A percentile compares a stretch with the other conserved stretches of the same genome.
Evolutionary conservation across 768 basidiomycete genomes (phyloP).

Genomic region (Boletus rubescentipes): DNA sequence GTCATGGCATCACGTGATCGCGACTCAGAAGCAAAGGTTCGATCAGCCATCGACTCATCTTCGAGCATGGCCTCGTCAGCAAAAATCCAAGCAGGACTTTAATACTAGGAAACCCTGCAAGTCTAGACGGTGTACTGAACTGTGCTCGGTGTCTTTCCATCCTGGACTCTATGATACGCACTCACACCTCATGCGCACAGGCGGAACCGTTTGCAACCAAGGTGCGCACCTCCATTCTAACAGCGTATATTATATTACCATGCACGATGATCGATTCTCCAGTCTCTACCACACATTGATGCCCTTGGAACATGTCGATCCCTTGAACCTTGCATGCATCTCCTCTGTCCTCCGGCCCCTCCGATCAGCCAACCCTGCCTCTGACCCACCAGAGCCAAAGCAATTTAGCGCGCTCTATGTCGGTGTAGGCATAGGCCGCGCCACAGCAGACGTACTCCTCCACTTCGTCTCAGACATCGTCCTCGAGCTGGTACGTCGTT

Average conservation of each 20-base stretch:
- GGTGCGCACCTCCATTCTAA: constrained; percentile 27
- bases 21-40: not conserved
- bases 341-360: constrained; percentile 68
- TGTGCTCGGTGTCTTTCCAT: constrained; percentile 53
- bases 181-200: constrained; percentile 20
- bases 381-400: constrained; percentile 18
- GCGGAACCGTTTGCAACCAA: constrained; percentile 60
- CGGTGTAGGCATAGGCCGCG: constrained; percentile 92
- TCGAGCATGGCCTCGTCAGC: constrained; percentile 7
- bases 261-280: not conserved
- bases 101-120: constrained; percentile 84
- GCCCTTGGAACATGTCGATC: constrained; percentile 88
- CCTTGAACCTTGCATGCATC: constrained; percentile 72
- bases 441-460: constrained; percentile 86
- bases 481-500: constrained; percentile 85
- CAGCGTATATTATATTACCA: not conserved
- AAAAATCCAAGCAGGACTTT: constrained; percentile 66
- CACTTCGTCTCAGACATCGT: constrained; percentile 83
- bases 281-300: constrained; percentile 90
- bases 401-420: constrained; percentile 84
- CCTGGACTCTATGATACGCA: not conserved
- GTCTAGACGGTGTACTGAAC: constrained; percentile 84
- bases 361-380: constrained; percentile 1
- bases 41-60: not conserved
- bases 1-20: constrained; percentile 8